phyloP scores from a whole-genome alignment of 805 yeast species.

The Clavispora santaluciae region DNA sequence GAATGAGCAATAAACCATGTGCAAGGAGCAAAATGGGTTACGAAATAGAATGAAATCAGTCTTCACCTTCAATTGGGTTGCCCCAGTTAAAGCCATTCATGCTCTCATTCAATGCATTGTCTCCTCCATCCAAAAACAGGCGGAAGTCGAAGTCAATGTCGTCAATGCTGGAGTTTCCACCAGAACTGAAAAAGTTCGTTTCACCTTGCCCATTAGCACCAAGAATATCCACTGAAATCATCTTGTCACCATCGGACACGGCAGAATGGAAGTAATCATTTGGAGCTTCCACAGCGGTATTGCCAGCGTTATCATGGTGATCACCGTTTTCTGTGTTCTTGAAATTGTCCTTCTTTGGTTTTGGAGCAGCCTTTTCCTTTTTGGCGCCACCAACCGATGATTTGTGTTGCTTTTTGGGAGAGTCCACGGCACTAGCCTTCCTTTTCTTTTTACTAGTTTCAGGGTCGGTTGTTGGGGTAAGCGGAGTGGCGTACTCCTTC shows the following conservation, averaged over 20 bases:
- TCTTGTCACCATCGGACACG: slow-evolving; percentile 19
- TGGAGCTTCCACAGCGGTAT: slow-evolving; percentile 15
- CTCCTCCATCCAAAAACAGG: slow-evolving; percentile 35
- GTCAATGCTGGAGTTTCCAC: slow-evolving; percentile 27
- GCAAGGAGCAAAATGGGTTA: not conserved
- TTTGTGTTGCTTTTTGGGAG: slow-evolving; percentile 28
- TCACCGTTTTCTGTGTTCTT: slow-evolving; percentile 21
- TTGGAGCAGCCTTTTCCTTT: slow-evolving; percentile 20
- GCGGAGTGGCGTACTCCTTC: slow-evolving; percentile 35
- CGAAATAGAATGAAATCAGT: not conserved
- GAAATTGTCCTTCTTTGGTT: slow-evolving; percentile 16
- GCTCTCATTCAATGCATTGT: slow-evolving; percentile 27
- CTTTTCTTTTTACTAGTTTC: slow-evolving; percentile 29
- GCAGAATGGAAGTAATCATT: slow-evolving; percentile 18
- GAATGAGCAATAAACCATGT: not conserved
- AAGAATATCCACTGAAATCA: slow-evolving; percentile 33
- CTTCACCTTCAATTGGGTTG: slow-evolving; percentile 21
- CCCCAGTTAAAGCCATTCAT: slow-evolving; percentile 39
- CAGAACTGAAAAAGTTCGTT: slow-evolving; percentile 19
- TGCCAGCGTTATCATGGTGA: slow-evolving; percentile 31
- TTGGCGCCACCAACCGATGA: slow-evolving; percentile 9
- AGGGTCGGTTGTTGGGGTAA: slow-evolving; percentile 39
- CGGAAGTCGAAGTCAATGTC: slow-evolving; percentile 43
- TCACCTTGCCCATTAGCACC: slow-evolving; percentile 19
- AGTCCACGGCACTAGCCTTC: slow-evolving; percentile 22